phyloP scores from a whole-genome alignment of 2,329 filamentous ascomycete genomes.

The Aspergillus sp. region DNA sequence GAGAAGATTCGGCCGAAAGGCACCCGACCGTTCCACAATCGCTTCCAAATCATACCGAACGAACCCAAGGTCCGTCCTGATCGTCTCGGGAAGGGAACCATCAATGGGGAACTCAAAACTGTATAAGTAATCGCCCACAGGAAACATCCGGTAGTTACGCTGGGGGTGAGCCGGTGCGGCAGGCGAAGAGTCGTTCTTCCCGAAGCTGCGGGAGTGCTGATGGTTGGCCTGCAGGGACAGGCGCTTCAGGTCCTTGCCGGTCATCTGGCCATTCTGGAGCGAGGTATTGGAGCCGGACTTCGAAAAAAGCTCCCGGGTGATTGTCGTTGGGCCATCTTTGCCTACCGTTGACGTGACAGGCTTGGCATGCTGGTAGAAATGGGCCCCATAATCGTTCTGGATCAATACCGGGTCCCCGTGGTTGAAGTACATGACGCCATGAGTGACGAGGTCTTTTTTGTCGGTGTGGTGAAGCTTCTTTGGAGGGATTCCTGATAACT shows the following conservation, averaged over 20 bases:
- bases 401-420: slow-evolving; percentile 39
- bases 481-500: slow-evolving; percentile 70
- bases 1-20: slow-evolving; percentile 84
- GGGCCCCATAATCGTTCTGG: slow-evolving; percentile 63
- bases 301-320: slow-evolving; percentile 38
- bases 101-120: slow-evolving; percentile 82
- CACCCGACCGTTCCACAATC: slow-evolving; percentile 78
- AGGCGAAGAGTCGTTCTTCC: slow-evolving; percentile 68
- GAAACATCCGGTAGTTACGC: slow-evolving; percentile 84
- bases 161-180: slow-evolving; percentile 60
- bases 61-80: slow-evolving; percentile 79
- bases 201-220: slow-evolving; percentile 69
- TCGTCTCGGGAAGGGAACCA: slow-evolving; percentile 76
- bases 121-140: slow-evolving; percentile 70
- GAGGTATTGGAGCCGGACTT: slow-evolving; percentile 41
- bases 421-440: slow-evolving; percentile 92
- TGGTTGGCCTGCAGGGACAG: slow-evolving; percentile 78
- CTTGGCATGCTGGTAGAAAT: slow-evolving; percentile 58
- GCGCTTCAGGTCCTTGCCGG: slow-evolving; percentile 56
- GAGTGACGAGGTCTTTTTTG: slow-evolving; percentile 80
- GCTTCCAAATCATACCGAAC: slow-evolving; percentile 89
- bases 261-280: slow-evolving; percentile 45
- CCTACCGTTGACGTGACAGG: slow-evolving; percentile 26
- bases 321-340: slow-evolving; percentile 32
- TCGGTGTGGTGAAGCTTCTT: slow-evolving; percentile 80